A percentile compares a stretch with the other conserved stretches of the same genome.
phyloP scores from a whole-genome alignment of 2,329 filamentous ascomycete species.

The Ceratocystiopsis brevicomis region DNA sequence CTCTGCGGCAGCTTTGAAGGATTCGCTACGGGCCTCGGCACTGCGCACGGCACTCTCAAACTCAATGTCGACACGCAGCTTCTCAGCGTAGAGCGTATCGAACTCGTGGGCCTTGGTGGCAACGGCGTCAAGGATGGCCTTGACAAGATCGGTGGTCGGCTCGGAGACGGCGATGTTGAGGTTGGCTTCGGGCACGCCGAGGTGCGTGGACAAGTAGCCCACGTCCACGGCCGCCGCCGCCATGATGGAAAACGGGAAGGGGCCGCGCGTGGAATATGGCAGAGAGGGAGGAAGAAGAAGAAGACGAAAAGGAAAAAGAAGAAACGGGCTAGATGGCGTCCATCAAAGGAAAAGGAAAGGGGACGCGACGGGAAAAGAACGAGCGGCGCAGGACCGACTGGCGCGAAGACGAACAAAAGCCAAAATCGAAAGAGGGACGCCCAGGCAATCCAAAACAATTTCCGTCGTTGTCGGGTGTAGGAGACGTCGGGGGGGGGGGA shows the following conservation, averaged over 20 bases:
- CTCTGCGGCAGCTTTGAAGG: constrained; percentile 62
- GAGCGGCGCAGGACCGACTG: not conserved
- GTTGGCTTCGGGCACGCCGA: constrained; percentile 46
- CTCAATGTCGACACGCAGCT: constrained; percentile 78
- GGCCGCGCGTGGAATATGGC: not conserved
- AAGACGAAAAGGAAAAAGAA: not conserved
- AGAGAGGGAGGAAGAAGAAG: no score
- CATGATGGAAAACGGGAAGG: constrained; percentile 24
- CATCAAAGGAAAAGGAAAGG: constrained; percentile 1
- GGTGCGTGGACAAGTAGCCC: constrained; percentile 53
- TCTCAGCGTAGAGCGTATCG: constrained; percentile 68
- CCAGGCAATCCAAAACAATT: no score
- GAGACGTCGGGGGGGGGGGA: no score
- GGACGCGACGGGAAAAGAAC: not conserved
- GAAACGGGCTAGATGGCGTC: constrained; percentile 1
- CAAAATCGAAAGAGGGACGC: no score
- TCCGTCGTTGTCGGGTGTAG: no score
- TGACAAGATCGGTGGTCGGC: constrained; percentile 63
- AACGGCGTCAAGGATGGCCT: constrained; percentile 54
- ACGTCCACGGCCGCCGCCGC: constrained; percentile 45
- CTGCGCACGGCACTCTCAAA: constrained; percentile 76
- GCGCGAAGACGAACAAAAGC: not conserved
- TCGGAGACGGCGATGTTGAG: constrained; percentile 41
- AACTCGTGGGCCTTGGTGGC: constrained; percentile 63
- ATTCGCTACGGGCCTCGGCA: constrained; percentile 64